phyloP scores from a whole-genome alignment of 306 rosid species.

The Geum urbanum region DNA sequence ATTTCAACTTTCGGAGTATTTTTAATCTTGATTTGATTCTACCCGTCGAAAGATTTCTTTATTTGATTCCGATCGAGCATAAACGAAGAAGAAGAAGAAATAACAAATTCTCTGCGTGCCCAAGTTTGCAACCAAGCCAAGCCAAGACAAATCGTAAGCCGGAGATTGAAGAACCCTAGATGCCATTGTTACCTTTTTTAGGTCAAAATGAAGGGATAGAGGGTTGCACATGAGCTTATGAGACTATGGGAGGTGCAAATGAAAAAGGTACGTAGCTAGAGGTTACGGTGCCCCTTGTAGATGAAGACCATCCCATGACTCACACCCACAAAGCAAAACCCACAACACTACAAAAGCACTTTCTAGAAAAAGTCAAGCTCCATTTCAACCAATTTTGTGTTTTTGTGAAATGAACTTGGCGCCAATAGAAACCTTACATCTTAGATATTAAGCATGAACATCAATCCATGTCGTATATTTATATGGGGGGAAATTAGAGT shows the following conservation, averaged over 20 bases:
- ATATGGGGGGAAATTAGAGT: background rate
- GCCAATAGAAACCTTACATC: conserved; percentile 22
- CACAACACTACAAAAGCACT: background rate
- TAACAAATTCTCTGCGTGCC: conserved; percentile 7
- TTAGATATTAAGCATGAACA: background rate
- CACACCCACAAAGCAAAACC: conserved; percentile 21
- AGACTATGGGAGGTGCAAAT: conserved; percentile 63
- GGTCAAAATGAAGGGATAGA: conserved; percentile 22
- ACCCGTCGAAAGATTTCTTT: background rate
- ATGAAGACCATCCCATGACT: conserved; percentile 31
- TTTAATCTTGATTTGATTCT: background rate
- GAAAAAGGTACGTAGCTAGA: conserved; percentile 26
- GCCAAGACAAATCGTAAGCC: conserved; percentile 23
- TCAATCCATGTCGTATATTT: conserved; percentile 23
- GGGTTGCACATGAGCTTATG: conserved; percentile 45
- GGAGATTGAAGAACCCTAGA: conserved; percentile 26
- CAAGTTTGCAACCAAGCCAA: conserved; percentile 24
- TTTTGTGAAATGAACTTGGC: background rate
- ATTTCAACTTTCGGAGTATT: background rate
- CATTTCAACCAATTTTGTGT: background rate
- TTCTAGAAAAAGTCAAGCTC: conserved; percentile 29
- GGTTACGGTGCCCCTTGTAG: conserved; percentile 25
- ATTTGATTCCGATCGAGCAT: too few species aligned
- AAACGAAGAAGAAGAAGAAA: too few species aligned
- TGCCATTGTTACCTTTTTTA: conserved; percentile 31